Conservation (phyloP, 1,284 basidiomycete species). For the Trametes polyzona region DNA sequence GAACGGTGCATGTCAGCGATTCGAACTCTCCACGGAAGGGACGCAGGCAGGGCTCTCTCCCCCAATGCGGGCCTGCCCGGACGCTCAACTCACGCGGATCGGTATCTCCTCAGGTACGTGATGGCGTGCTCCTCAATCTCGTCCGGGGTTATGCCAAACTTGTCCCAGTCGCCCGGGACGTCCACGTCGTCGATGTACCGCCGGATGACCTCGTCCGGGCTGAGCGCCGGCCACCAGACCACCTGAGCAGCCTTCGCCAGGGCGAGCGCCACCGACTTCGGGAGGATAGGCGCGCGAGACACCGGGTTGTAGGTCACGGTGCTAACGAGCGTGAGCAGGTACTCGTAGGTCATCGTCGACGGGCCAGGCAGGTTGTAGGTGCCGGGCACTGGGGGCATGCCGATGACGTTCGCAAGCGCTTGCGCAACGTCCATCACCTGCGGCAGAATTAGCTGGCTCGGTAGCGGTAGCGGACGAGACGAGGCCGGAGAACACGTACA, state of each 20-base stretch:
- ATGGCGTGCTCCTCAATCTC: constrained; percentile 91
- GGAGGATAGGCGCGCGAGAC: constrained; percentile 73
- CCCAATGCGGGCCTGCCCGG: constrained; percentile 3
- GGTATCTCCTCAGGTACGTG: constrained; percentile 89
- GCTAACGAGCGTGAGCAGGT: constrained; percentile 83
- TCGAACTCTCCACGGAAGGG: constrained; percentile 11
- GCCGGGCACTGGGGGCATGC: constrained; percentile 61
- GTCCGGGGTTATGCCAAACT: constrained; percentile 73
- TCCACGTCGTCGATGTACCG: constrained; percentile 85
- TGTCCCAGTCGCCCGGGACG: constrained; percentile 66
- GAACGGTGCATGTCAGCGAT: constrained; percentile 20
- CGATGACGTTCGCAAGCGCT: constrained; percentile 83
- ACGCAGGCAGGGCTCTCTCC: constrained; percentile 10
- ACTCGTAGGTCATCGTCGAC: constrained; percentile 83
- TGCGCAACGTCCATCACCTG: constrained; percentile 94
- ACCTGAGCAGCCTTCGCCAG: constrained; percentile 73
- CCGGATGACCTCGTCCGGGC: constrained; percentile 89
- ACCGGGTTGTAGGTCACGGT: constrained; percentile 80
- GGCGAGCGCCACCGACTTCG: constrained; percentile 73
- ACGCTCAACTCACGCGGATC: constrained; percentile 64
- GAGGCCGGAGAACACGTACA: constrained; percentile 52
- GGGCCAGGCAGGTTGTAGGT: constrained; percentile 91
- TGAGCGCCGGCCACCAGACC: constrained; percentile 93
- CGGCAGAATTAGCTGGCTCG: constrained; percentile 10
- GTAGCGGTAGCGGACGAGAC: not conserved